Evolutionary conservation across 1,284 basidiomycete species (phyloP), one percentile per base, ranked within the genome.

Genomic region (Heliocybe sulcata): DNA sequence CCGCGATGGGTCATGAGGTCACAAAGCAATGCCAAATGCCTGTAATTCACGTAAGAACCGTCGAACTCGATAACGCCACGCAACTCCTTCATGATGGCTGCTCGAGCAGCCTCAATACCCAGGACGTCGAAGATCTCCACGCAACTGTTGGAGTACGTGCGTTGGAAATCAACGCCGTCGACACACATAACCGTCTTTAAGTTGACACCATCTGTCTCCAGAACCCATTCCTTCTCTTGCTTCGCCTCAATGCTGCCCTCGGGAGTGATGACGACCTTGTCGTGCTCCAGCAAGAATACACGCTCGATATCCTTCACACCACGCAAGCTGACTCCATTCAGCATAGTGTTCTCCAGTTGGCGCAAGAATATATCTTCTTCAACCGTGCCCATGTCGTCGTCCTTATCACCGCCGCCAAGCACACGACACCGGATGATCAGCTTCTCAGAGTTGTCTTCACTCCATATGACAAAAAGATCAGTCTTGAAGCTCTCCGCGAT

Each of bases 1-100:
- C 97, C 97, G 56, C 94, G 91, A 65, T 96, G 94, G 12, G 96
- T 99, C 97, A 99, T 99, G 53, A 99, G 79, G 69, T 99, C 97
- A 70, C 94, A 96, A 23, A 99, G 83, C 19, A 99, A 77, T 1
- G 94, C 92, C 55, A 99, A 78, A 70, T 99, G 97, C 54, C 97
- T 88, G 73, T 98, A 99, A 73, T 99, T 99, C 77, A 99, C 96
- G 67, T 98, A 98, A 19, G 96, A 98, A 80, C 96, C 97, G 69
- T 98, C 97, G 74, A 98, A 98, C 73, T 98, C 94, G 72, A 99
- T 97, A 67, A 98, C 96, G 57, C 84, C 81, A 64, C 93, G 86
- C 57, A 98, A 73, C 70, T 99, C 97, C 72, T 82, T 91, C 78
- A 97, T 86, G 63, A 99, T 87, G 12, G 94, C 93, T 38, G 85